Evolutionary conservation across 371 early-diverging fungal genomes (phyloP), one percentile per base, ranked within the genome.

Genomic region (Mucor irregularis): DNA sequence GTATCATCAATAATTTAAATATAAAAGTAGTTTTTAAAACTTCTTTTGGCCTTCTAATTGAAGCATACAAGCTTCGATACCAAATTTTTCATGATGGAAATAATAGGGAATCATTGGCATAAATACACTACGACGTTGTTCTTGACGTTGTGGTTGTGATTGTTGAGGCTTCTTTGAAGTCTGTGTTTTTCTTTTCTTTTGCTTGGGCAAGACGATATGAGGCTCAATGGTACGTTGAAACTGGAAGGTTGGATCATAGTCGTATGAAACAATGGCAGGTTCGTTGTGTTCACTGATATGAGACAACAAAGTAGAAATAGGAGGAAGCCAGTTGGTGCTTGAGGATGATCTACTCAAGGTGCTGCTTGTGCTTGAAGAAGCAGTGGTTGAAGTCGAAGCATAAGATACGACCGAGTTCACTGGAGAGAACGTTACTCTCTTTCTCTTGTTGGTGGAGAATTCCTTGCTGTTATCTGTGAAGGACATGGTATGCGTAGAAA

Each of bases 21-120:
- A 30, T 35, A 35, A 25, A 38, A 50, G 19, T 19, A 50, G 6
- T 42, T 29, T 4, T 21, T 42, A 17, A 14, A 52, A 47, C 31
- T 38, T 6, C 22, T 28, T 54, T 9, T 38, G 33, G 2, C 40
- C 16, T 38, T 51, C 31, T 17, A 57, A 49, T 46, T 61, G 66
- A 25, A 37, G 33, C 61, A 61, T 57, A 40, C 61, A 56, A 3
- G 61, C 48, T 45, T 66, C 66, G 19, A 66, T 57, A 22, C 66
- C 66, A 45, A 66, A 66, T 21, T 49, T 29, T 7, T 29, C 11
- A 34, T 66, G 66, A 42, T 66, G 61, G 37, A 53, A 66, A 37
- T 46, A 66, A 26, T 53, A 66, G 13, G 66, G 61, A 29, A 65
- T 60, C 16, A 51, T 26, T 0, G 56, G 63, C 58, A 48, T 52